A percentile compares a stretch with the other conserved stretches of the same genome.
Conservation (phyloP, 2,329 filamentous ascomycete genomes). For the Beauveria rudraprayagi region DNA sequence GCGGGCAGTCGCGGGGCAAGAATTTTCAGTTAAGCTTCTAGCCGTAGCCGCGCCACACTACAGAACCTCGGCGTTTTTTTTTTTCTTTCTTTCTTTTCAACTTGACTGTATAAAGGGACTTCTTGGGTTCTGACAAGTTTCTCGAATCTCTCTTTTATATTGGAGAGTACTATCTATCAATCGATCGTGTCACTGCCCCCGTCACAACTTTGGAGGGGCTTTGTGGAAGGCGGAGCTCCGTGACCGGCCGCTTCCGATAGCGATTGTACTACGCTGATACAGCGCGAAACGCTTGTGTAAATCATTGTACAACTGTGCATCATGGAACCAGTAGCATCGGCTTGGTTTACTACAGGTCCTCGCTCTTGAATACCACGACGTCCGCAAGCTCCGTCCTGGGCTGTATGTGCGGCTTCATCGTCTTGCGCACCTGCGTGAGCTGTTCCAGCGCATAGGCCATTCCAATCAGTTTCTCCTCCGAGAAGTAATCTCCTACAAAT, state of each 20-base stretch:
- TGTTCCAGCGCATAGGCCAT: slow-evolving; percentile 65
- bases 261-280: not conserved
- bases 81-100: too few species aligned
- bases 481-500: slow-evolving; percentile 54
- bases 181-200: not conserved
- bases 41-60: not conserved
- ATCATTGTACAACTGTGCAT: not conserved
- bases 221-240: not conserved
- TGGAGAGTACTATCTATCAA: not conserved
- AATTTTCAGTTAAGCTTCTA: not conserved
- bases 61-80: not conserved
- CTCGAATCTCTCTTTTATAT: too few species aligned
- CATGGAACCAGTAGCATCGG: not conserved
- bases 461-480: slow-evolving; percentile 53
- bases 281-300: not conserved
- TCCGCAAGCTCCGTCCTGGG: slow-evolving; percentile 25
- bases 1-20: not conserved
- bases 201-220: not conserved
- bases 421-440: slow-evolving; percentile 29
- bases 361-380: slow-evolving; percentile 10
- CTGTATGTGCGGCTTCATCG: slow-evolving; percentile 21
- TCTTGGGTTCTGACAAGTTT: too few species aligned
- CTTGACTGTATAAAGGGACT: too few species aligned
- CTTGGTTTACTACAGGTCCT: not conserved
- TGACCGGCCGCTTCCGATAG: not conserved